Evolutionary conservation across 202 grass and related monocot species (phyloP), one percentile per base, ranked within the genome.

Genomic region (Musa balbisiana): DNA sequence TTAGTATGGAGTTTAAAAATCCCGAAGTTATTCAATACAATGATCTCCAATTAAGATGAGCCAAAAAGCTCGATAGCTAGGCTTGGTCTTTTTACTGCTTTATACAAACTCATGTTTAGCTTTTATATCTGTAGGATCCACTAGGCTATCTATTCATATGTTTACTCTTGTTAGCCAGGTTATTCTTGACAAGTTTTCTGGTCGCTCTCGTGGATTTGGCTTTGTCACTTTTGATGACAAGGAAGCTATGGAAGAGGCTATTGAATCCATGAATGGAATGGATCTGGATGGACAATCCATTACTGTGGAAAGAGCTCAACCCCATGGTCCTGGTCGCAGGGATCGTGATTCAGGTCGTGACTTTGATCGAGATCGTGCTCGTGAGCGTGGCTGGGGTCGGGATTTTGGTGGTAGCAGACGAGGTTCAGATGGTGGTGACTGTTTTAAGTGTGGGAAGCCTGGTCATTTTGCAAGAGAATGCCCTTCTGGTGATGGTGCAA

Each of bases 401-500:
- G 71, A 76, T 51, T 76, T 65, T 76, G 95, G 92, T 80, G 88
- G 91, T 0, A 81, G 80, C 85, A 84, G 87, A 58, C 90, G 88
- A 49, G 78, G 84, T 82, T 88, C 88, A 65, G 81, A 82, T 78
- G 80, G 83, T 75, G 89, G 87, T 72, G 84, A 89, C 65, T 99
- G 96, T 83, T 99, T 87, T 84, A 99, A 99, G 69, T 99, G 96
- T 68, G 96, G 91, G 27, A 95, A 95, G 81, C 96, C 96, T 71
- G 96, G 96, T 11, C 91, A 99, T 87, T 95, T 99, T 90, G 96
- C 96, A 72, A 87, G 96, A 73, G 96, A 99, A 82, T 99, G 96
- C 73, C 96, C 91, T 65, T 89, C 89, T 81, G 89, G 91, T 19
- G 91, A 94, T 69, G 91, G 87, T 53, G 91, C 72, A 59, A 90